Evolutionary conservation across 1,284 basidiomycete genomes (phyloP), one percentile per base, ranked within the genome.

Genomic region (Rhodotorula sp.): DNA sequence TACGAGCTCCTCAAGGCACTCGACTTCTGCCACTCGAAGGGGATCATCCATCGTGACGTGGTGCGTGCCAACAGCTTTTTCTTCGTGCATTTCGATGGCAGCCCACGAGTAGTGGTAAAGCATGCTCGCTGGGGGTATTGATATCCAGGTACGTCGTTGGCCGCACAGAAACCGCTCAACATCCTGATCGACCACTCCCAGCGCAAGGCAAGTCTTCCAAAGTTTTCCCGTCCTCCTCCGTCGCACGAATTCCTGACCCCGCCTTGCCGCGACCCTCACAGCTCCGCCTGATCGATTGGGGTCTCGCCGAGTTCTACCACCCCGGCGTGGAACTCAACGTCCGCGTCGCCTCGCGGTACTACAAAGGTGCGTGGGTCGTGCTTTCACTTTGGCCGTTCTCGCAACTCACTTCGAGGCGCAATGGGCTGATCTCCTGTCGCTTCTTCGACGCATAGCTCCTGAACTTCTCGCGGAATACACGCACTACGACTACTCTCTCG

Each of bases 131-230:
- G 38, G 38, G 38, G 10, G 38, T 38, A 43, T 43, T 43, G 38
- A 12, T 43, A 43, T 43, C 3, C 1, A n/a, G 1, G 4, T 28
- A 3, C 14, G 55, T 34, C 19, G 28, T 28, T 34, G 3, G 14
- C 1, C 55, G 55, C 26, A 19, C 55, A 56, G 60, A 99, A 99
- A 81, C 95, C 97, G 7, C 94, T 97, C 83, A 99, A 99, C 81
- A 95, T 99, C 69, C 98, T 99, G 94, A 98, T 99, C 81, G 97
- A 99, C 83, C 95, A 98, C 80, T 93, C 97, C 79, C 90, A 91
- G 81, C 89, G 92, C 80, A 94, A 95, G 85, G 92, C 91, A 79
- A 74, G 84, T 26, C 6, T 34, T 34, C 34, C 34, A 34, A 34
- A 5, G 34, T 5, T 34, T 34, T 5, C 7, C 34, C 34, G 34